Percentiles rank a stretch among this genome's conserved stretches.
phyloP scores from a whole-genome alignment of 1,284 basidiomycete genomes.

The Cryptococcus wingfieldii region DNA sequence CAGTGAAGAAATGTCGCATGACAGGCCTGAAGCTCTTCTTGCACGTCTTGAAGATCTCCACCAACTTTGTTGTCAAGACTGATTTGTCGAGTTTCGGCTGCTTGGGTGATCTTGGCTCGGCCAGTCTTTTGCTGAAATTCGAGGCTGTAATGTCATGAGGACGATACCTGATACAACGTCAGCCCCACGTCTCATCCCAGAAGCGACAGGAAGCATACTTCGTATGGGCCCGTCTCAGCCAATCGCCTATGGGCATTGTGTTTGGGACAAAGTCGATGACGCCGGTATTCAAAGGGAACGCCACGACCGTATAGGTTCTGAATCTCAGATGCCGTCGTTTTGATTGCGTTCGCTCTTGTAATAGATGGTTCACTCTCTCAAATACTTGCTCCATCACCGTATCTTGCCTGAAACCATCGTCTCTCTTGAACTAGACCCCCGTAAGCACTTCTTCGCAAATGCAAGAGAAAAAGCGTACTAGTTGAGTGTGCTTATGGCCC shows the following conservation, averaged over 20 bases:
- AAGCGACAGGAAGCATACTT: constrained; percentile 51
- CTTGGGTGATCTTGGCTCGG: too few species aligned
- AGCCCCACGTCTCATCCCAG: background rate
- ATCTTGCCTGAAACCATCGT: constrained; percentile 91
- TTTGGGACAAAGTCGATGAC: constrained; percentile 87
- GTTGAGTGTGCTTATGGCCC: constrained; percentile 68
- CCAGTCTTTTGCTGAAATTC: background rate
- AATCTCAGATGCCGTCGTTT: constrained; percentile 67
- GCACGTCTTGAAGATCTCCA: constrained; percentile 24
- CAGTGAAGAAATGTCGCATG: constrained; percentile 90
- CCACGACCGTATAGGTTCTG: constrained; percentile 83
- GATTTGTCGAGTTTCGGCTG: background rate
- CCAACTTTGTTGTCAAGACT: background rate
- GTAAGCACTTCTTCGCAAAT: background rate
- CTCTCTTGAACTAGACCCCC: constrained; percentile 76
- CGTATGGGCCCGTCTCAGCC: constrained; percentile 62
- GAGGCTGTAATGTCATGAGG: background rate
- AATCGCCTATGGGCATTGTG: constrained; percentile 63
- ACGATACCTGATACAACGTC: background rate
- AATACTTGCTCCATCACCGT: constrained; percentile 99
- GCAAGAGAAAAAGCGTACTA: constrained; percentile 57
- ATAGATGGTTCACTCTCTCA: constrained; percentile 75
- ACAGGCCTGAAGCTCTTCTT: constrained; percentile 69
- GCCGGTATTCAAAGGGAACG: constrained; percentile 74
- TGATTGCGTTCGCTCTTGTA: constrained; percentile 70